Evolutionary conservation across 257 asterid genomes (phyloP).

Genomic region (Forsythia viridissima): DNA sequence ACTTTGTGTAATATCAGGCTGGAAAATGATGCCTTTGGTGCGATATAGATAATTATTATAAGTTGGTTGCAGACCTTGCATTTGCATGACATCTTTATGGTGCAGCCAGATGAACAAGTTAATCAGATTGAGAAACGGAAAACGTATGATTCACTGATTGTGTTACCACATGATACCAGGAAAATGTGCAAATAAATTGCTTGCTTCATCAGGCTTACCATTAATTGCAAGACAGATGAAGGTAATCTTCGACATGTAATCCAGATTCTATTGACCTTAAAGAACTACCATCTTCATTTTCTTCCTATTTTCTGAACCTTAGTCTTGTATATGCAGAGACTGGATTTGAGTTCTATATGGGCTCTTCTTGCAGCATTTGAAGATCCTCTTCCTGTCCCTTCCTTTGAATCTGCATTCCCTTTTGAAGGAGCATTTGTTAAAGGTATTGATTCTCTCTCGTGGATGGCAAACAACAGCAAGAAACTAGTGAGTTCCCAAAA

Average conservation of each 20-base stretch:
- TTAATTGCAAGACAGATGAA: slow-evolving; percentile 93
- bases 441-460: slow-evolving; percentile 84
- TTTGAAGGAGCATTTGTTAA: slow-evolving; percentile 91
- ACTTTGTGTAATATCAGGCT: not conserved
- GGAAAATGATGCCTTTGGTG: not conserved
- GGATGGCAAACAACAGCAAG: slow-evolving; percentile 84
- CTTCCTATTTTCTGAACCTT: slow-evolving; percentile 18
- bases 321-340: slow-evolving; percentile 52
- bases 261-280: slow-evolving; percentile 12
- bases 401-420: slow-evolving; percentile 37
- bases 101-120: not conserved
- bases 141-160: not conserved
- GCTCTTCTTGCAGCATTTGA: slow-evolving; percentile 91
- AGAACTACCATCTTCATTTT: slow-evolving; percentile 11
- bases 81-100: slow-evolving; percentile 11
- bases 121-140: not conserved
- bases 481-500: slow-evolving; percentile 60
- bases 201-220: slow-evolving; percentile 92
- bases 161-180: slow-evolving; percentile 52
- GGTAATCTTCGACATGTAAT: slow-evolving; percentile 43
- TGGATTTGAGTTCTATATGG: slow-evolving; percentile 90
- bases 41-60: not conserved
- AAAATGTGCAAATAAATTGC: slow-evolving; percentile 93
- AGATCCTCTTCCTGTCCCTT: slow-evolving; percentile 73
- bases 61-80: not conserved